Base-by-base conservation (phyloP, 1,284 basidiomycete species). In the Phylloporus sp. region DNA sequence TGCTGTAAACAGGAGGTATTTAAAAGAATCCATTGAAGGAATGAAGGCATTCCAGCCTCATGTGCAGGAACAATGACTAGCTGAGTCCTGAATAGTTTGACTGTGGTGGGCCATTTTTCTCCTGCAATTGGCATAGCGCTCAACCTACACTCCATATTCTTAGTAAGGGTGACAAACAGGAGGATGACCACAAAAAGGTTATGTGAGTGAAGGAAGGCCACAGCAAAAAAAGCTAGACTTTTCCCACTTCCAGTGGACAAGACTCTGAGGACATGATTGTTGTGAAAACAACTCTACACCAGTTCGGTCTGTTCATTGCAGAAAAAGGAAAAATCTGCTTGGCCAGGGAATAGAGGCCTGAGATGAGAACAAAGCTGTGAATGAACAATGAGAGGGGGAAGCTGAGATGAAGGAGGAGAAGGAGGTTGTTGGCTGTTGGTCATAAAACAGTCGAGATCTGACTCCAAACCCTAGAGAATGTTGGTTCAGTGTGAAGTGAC, bases 41-140 rank as follows among this genome's bases (percentile, higher is more conserved):
- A 68, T 0, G 6, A 2, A 0, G 46, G 47, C 0, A 55, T 55
- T 0, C n/a, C 58, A 6, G 67, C 66, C 18, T 66, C 44, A 17
- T 68, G 67, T 0, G 60, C 64, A 29, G 66, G 58, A 7, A 68
- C 58, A 22, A 68, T 51, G 8, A 68, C 37, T 0, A 68, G 54
- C 40, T 66, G 60, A 3, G 22, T 51, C 0, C 57, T 6, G 0
- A 66, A n/a, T 0, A 60, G 44, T 3, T 55, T 26, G 1, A 42
- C 24, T 1, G 39, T 10, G 3, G 10, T 1, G 1, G 56, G 52
- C 57, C 66, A 65, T 26, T 20, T 50, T 0, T 58, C 52, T 1
- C 64, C 44, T 0, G 0, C 0, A 5, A 68, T 68, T 32, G 46
- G 3, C 0, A 58, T n/a, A 0, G 55, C 13, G 0, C 54, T 29